Evolutionary conservation across 345 rosid species (phyloP).

Genomic region (Aurinia saxatilis): DNA sequence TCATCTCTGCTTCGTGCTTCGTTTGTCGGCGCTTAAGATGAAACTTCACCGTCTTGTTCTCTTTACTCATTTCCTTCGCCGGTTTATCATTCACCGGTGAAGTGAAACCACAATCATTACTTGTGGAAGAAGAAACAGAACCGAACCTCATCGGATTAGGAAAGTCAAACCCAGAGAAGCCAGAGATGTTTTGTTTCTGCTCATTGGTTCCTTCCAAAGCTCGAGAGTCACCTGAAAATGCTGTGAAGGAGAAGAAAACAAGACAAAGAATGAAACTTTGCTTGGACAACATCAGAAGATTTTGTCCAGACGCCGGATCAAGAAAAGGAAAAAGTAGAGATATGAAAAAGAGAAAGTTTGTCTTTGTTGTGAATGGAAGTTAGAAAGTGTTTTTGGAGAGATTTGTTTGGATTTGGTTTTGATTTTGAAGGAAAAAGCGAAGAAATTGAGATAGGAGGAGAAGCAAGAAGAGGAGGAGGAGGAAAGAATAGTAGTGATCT

Average conservation of each 20-base stretch:
- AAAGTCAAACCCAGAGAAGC: constrained; percentile 56
- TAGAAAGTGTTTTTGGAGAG: not conserved
- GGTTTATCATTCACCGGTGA: constrained; percentile 23
- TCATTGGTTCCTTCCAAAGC: constrained; percentile 33
- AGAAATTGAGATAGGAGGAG: not conserved
- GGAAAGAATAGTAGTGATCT: constrained; percentile 5
- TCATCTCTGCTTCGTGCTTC: constrained; percentile 15
- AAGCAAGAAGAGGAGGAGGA: not conserved
- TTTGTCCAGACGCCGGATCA: not conserved
- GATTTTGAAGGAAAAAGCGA: not conserved
- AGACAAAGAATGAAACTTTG: constrained; percentile 25
- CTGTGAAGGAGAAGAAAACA: constrained; percentile 33
- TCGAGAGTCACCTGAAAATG: constrained; percentile 30
- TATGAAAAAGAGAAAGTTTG: not conserved
- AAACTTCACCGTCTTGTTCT: constrained; percentile 47
- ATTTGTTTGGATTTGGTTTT: not conserved
- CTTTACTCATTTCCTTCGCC: not conserved
- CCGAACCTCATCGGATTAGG: constrained; percentile 63
- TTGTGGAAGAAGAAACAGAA: constrained; percentile 58
- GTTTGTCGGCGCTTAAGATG: constrained; percentile 50
- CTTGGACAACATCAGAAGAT: constrained; percentile 41
- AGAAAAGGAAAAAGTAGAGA: not conserved
- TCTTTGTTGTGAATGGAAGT: constrained; percentile 7
- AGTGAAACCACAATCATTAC: constrained; percentile 47
- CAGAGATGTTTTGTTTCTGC: constrained; percentile 35